Conservation (phyloP, 345 rosid genomes). For the Euclidium syriacum region DNA sequence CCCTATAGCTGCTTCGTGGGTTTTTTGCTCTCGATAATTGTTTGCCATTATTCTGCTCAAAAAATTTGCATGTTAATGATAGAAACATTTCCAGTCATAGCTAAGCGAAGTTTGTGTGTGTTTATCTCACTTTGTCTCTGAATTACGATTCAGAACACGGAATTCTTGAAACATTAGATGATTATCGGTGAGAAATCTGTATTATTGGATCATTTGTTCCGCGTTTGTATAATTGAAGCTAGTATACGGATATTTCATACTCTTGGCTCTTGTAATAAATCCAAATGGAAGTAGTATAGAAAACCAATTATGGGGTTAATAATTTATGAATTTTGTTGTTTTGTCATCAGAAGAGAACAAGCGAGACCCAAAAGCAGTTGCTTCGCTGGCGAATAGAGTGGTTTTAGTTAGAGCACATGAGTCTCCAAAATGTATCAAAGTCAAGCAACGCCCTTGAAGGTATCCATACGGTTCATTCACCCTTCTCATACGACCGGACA, state of each 20-base stretch:
- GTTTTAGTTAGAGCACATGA: slow-evolving; percentile 36
- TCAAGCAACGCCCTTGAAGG: slow-evolving; percentile 61
- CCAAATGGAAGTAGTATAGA: no score
- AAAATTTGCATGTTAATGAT: not conserved
- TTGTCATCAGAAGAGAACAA: slow-evolving; percentile 11
- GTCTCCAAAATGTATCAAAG: slow-evolving; percentile 36
- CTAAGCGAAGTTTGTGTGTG: no score
- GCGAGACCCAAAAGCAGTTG: slow-evolving; percentile 30
- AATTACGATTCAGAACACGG: no score
- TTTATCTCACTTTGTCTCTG: not conserved
- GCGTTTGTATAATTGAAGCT: no score
- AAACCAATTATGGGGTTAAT: not conserved
- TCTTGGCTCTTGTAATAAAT: no score
- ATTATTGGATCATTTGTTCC: not conserved
- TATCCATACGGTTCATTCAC: slow-evolving; percentile 73
- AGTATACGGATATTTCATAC: no score
- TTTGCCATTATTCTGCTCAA: not conserved
- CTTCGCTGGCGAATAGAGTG: slow-evolving; percentile 38
- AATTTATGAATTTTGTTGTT: not conserved
- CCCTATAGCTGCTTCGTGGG: not conserved
- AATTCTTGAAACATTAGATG: no score
- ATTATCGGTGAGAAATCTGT: no score
- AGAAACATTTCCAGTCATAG: not conserved
- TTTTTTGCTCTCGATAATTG: not conserved
- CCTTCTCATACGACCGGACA: slow-evolving; percentile 50